phyloP scores from a whole-genome alignment of 1,284 basidiomycete genomes.

The Ustilago sp. region DNA sequence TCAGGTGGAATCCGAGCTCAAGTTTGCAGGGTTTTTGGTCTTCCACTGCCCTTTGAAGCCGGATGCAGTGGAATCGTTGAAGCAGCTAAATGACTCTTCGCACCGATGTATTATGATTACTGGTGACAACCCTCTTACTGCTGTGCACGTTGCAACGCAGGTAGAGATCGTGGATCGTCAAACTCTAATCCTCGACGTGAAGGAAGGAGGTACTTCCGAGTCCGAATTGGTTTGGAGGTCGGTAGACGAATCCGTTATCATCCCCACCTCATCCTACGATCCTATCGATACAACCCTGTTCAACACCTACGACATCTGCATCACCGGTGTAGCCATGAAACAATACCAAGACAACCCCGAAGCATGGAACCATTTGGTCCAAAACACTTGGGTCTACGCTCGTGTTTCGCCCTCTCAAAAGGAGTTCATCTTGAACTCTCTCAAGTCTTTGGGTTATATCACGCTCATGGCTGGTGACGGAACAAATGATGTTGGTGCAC shows the following conservation, averaged over 20 bases:
- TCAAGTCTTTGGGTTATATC: slow-evolving; percentile 66
- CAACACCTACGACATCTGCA: slow-evolving; percentile 67
- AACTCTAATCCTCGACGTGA: slow-evolving; percentile 64
- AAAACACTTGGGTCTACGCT: slow-evolving; percentile 68
- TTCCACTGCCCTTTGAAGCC: slow-evolving; percentile 69
- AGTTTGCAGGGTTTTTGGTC: slow-evolving; percentile 68
- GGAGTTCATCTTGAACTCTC: slow-evolving; percentile 66
- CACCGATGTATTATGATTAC: slow-evolving; percentile 70
- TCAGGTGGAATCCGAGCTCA: slow-evolving; percentile 59
- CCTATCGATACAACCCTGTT: slow-evolving; percentile 64
- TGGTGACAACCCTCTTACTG: slow-evolving; percentile 69
- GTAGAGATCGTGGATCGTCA: slow-evolving; percentile 68
- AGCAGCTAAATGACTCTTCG: slow-evolving; percentile 67
- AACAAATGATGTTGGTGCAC: slow-evolving; percentile 69
- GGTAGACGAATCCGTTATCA: slow-evolving; percentile 60
- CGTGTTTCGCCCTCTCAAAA: slow-evolving; percentile 68
- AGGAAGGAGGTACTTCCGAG: slow-evolving; percentile 57
- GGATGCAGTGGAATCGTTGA: slow-evolving; percentile 63
- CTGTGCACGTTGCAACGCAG: slow-evolving; percentile 66
- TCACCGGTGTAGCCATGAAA: slow-evolving; percentile 67
- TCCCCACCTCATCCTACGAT: slow-evolving; percentile 55
- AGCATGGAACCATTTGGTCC: slow-evolving; percentile 62
- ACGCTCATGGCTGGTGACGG: slow-evolving; percentile 69
- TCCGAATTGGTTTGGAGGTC: slow-evolving; percentile 64
- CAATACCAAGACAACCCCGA: slow-evolving; percentile 58